These are phyloP conservation scores for Suillus decipiens DNA, from an alignment of 768 basidiomycete species.

Conservation along the genomic window DNA sequence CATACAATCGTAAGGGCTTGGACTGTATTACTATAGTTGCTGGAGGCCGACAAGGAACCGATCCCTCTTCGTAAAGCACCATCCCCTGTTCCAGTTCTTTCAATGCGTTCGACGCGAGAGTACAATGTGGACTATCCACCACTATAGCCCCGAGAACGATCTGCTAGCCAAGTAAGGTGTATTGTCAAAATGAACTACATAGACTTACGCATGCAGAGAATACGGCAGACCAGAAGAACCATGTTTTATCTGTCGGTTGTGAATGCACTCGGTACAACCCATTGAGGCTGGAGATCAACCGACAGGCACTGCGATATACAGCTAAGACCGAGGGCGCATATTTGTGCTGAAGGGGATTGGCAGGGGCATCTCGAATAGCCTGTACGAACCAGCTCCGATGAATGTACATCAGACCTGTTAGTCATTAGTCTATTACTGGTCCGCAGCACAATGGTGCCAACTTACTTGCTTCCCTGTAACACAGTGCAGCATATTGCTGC, in stretches of 20 bases:
- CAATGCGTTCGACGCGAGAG: conserved; percentile 41
- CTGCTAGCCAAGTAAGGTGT: conserved; percentile 23
- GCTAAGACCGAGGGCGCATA: conserved; percentile 49
- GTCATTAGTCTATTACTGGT: conserved; percentile 1
- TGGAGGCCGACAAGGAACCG: conserved; percentile 38
- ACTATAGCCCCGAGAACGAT: conserved; percentile 49
- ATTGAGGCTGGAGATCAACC: conserved; percentile 42
- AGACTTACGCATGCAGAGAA: conserved; percentile 51
- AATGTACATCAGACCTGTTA: conserved; percentile 43
- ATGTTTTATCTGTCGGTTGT: conserved; percentile 33
- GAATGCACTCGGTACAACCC: conserved; percentile 41
- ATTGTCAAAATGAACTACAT: conserved; percentile 6
- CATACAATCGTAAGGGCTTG: not conserved
- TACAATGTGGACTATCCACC: conserved; percentile 46
- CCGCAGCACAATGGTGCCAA: not conserved
- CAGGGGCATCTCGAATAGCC: conserved; percentile 42
- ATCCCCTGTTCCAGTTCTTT: conserved; percentile 39
- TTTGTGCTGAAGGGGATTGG: conserved; percentile 46
- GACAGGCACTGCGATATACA: conserved; percentile 44
- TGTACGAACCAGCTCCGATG: conserved; percentile 52
- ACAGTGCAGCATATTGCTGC: conserved; percentile 46
- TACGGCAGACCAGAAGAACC: conserved; percentile 55
- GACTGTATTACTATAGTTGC: conserved; percentile 33
- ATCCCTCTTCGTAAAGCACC: conserved; percentile 46
- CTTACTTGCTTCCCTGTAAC: conserved; percentile 49